These are phyloP conservation scores for Diaporthe aspalathi DNA, from an alignment of 2,329 filamentous ascomycete species.

Conservation along the genomic window DNA sequence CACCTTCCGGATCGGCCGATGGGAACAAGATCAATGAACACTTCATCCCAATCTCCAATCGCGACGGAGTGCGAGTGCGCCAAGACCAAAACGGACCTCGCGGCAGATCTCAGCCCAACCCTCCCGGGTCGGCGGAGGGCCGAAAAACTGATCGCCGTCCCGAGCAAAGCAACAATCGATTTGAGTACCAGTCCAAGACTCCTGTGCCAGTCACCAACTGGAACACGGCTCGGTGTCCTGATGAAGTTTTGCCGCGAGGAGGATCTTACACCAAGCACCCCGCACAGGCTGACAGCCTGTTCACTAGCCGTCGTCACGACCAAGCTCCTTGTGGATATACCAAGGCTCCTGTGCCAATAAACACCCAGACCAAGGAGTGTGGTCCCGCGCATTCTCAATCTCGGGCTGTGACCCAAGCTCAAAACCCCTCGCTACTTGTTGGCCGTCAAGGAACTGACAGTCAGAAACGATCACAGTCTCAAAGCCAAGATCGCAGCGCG, in stretches of 20 bases:
- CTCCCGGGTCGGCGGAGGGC: not conserved
- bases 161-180: not conserved
- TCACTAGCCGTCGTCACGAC: too few species aligned
- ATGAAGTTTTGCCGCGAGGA: too few species aligned
- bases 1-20: not conserved
- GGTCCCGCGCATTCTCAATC: not conserved
- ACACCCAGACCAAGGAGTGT: too few species aligned
- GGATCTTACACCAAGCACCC: too few species aligned
- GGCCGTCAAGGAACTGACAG: not conserved
- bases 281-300: too few species aligned
- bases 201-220: too few species aligned
- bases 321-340: too few species aligned
- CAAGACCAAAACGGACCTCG: not conserved
- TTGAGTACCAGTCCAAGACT: too few species aligned
- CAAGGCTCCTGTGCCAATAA: too few species aligned
- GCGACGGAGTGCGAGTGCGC: conserved; percentile 13
- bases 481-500: not conserved
- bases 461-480: not conserved
- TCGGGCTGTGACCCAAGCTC: not conserved
- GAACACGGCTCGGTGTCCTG: too few species aligned
- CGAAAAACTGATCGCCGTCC: too few species aligned
- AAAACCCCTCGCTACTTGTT: not conserved
- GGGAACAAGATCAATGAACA: conserved; percentile 17
- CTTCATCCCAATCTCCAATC: conserved; percentile 4
- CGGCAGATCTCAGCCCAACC: rapidly evolving